Evolutionary conservation across 345 rosid genomes (phyloP), one percentile per base, ranked within the genome.

Genomic region (Zanthoxylum bungeanum): DNA sequence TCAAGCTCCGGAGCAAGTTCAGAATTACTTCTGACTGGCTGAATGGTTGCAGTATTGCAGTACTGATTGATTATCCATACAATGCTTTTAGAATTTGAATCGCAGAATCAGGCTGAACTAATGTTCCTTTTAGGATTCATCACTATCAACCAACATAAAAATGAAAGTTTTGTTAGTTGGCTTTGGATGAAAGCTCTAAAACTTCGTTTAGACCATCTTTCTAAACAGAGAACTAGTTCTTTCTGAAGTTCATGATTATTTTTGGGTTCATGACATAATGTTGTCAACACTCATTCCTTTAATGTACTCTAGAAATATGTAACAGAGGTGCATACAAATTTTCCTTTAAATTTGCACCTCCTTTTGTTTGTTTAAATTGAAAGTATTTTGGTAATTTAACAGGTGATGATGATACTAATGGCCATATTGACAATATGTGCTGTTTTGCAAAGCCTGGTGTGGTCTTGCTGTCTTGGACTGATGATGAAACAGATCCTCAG

Each of bases 331-430:
- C 34, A 60, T 34, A 39, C 27, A 56, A 7, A 14, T 44, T 30
- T 24, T 22, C 7, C 24, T 24, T 1, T 1, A 3, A 24, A 4
- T n/a, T 28, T n/a, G 12, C 7, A 36, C 19, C 7, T 31, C 25
- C 11, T 33, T 7, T 44, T 30, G 31, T 11, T 4, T 9, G 14
- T 74, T 40, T 19, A 11, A 61, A 16, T 30, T 28, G 50, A 52
- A 64, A 36, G 39, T 12, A 27, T 11, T 8, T 30, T 69, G 34
- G 34, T 58, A 33, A 74, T 39, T 74, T 51, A 25, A 73, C 89
- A 94, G 98, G 98, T 75, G 99, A 92, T 81, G 97, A 95, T 78
- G 99, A 95, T 78, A 95, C 99, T 33, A 95, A 95, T 64, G 99
- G 99, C 22, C 99, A 92, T 71, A 87, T 95, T 61, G 98, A 95